Base-by-base conservation (phyloP, 495 filamentous ascomycete genomes). In the Annulohypoxylon nitens region DNA sequence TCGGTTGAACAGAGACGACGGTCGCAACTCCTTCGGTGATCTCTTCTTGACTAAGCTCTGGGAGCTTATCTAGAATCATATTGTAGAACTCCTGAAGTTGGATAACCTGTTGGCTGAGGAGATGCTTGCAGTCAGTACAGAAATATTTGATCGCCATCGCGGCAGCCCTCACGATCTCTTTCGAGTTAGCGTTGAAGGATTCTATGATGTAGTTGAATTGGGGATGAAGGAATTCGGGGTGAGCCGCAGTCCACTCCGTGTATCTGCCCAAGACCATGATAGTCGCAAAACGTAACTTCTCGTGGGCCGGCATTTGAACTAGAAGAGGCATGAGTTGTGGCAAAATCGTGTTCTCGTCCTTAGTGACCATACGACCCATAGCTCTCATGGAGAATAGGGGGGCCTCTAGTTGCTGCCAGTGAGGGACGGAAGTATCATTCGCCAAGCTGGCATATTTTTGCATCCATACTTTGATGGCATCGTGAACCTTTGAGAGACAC, bases 181-280 rank as follows among this genome's bases (percentile, higher is more conserved):
- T 90, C 0, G 93, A 96, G 34, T 86, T 84, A 61, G 95, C 92
- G 59, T 92, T 87, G 84, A 99, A 99, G 3, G 93, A 94, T 5
- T 90, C 90, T 57, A 97, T 93, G 73, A 99, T 95, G 80, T 96
- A 99, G 72, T 94, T 91, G 67, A 99, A 90, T 76, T 99, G 96
- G 2, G 93, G 84, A 77, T 97, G 90, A 12, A 99, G 85, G 55
- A 93, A 96, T 51, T 97, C 93, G 9, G 95, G 93, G 75, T 99
- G 96, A 47, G 93, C 88, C 14, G 97, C 88, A 1, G 96, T 99
- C 96, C 96, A 99, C 78, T 97, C 96, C 0, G 97, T 98, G 78
- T 99, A 99, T 48, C 96, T 88, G 34, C 93, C 97, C 33, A 99
- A 87, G 11, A 94, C 93, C 93, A 99, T 97, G 76, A 98, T 96